Evolutionary conservation across 768 basidiomycete genomes (phyloP).

Genomic region (Trametes cinnabarina): DNA sequence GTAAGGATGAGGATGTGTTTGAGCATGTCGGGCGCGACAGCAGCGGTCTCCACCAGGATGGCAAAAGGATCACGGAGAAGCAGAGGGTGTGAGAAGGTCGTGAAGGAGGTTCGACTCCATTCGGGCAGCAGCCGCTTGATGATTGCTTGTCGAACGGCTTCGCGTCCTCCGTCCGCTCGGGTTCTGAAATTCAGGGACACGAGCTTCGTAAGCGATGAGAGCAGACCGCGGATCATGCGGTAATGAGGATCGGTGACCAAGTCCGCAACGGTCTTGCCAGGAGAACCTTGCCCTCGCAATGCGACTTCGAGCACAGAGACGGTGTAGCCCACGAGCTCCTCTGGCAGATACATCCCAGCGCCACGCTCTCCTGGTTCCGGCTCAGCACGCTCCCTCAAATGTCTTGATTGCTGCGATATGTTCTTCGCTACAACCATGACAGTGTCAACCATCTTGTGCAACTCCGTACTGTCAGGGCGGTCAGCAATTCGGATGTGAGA

Average conservation of each 20-base stretch:
- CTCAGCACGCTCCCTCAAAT: slow-evolving; percentile 74
- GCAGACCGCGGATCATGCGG: slow-evolving; percentile 73
- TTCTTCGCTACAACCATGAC: slow-evolving; percentile 76
- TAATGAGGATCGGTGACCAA: slow-evolving; percentile 74
- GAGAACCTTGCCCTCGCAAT: slow-evolving; percentile 60
- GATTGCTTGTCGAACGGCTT: slow-evolving; percentile 78
- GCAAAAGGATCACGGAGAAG: slow-evolving; percentile 89
- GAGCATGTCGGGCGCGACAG: slow-evolving; percentile 85
- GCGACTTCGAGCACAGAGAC: slow-evolving; percentile 78
- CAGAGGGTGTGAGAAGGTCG: slow-evolving; percentile 80
- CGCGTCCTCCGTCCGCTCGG: slow-evolving; percentile 70
- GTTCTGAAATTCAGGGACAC: slow-evolving; percentile 67
- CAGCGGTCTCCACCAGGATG: slow-evolving; percentile 85
- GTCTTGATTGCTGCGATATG: slow-evolving; percentile 80
- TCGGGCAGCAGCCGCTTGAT: slow-evolving; percentile 89
- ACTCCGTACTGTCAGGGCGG: slow-evolving; percentile 52
- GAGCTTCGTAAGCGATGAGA: slow-evolving; percentile 66
- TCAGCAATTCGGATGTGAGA: slow-evolving; percentile 52
- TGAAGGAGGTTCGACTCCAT: slow-evolving; percentile 84
- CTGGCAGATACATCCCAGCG: slow-evolving; percentile 84
- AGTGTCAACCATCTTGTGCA: slow-evolving; percentile 83
- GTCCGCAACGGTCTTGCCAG: slow-evolving; percentile 60
- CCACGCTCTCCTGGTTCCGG: slow-evolving; percentile 75
- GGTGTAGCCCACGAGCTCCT: slow-evolving; percentile 89
- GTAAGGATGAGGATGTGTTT: slow-evolving; percentile 84